These are phyloP conservation scores for Xylaria sp. DNA, from an alignment of 2,329 filamentous ascomycete genomes.

Conservation along the genomic window DNA sequence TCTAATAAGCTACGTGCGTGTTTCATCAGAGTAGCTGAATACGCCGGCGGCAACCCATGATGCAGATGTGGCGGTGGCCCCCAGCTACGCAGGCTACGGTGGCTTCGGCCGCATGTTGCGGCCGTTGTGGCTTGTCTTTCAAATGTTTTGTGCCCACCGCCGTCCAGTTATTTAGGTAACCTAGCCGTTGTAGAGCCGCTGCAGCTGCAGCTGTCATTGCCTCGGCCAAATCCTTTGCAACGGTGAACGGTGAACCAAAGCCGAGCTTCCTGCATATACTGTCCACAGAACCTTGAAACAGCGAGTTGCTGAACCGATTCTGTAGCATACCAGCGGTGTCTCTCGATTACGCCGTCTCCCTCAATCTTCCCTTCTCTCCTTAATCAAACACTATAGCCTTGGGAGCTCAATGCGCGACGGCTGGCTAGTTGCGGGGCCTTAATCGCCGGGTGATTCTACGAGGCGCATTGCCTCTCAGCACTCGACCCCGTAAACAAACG, in stretches of 20 bases:
- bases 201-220: conserved; percentile 1
- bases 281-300: neutral
- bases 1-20: too few species aligned
- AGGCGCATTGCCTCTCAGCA: conserved; percentile 20
- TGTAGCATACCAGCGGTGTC: neutral
- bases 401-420: conserved; percentile 18
- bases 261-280: neutral
- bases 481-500: neutral
- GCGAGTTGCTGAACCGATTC: neutral
- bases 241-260: neutral
- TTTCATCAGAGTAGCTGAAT: too few species aligned
- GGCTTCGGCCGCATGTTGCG: too few species aligned
- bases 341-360: neutral
- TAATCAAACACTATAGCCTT: conserved; percentile 1
- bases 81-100: too few species aligned
- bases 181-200: neutral
- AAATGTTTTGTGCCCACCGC: neutral
- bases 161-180: neutral
- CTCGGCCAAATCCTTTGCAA: conserved; percentile 18
- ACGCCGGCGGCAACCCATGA: too few species aligned
- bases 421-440: conserved; percentile 27
- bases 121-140: conserved; percentile 1
- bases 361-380: neutral
- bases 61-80: too few species aligned
- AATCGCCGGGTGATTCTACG: conserved; percentile 23